Conservation (phyloP, 2,329 filamentous ascomycete genomes). For the Arthrobotrys conoides region DNA sequence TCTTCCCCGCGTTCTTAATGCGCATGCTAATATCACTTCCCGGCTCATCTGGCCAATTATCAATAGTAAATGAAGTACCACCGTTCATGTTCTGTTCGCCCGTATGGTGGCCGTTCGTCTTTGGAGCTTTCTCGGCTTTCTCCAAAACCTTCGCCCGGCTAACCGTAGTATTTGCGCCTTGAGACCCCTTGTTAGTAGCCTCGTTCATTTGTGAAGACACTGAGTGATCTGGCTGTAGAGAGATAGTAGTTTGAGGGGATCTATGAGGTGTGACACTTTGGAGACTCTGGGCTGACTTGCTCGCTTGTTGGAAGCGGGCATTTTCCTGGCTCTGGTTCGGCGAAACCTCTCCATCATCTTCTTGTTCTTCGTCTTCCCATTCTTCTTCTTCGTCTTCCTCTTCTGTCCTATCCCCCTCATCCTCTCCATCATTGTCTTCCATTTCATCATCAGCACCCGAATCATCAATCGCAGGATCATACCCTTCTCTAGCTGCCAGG, state of each 20-base stretch:
- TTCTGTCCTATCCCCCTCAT: neutral
- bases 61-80: neutral
- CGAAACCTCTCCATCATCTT: neutral
- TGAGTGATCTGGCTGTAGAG: neutral
- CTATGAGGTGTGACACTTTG: neutral
- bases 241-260: neutral
- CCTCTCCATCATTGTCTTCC: neutral
- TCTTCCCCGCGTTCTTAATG: slow-evolving; percentile 47
- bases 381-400: neutral
- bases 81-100: too few species aligned
- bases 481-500: neutral
- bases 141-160: neutral
- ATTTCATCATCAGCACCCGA: slow-evolving; percentile 15
- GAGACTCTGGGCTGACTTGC: neutral
- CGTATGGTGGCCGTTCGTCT: neutral
- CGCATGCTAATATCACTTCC: slow-evolving; percentile 18
- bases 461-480: slow-evolving; percentile 3
- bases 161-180: neutral
- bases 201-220: too few species aligned
- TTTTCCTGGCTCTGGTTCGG: neutral
- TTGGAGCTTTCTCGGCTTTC: neutral
- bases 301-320: slow-evolving; percentile 15
- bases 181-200: neutral
- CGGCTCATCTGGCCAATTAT: neutral
- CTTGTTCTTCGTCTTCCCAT: neutral